A percentile compares a stretch with the other conserved stretches of the same genome.
phyloP scores from a whole-genome alignment of 2,329 filamentous ascomycete genomes.

The Beauveria sp. region DNA sequence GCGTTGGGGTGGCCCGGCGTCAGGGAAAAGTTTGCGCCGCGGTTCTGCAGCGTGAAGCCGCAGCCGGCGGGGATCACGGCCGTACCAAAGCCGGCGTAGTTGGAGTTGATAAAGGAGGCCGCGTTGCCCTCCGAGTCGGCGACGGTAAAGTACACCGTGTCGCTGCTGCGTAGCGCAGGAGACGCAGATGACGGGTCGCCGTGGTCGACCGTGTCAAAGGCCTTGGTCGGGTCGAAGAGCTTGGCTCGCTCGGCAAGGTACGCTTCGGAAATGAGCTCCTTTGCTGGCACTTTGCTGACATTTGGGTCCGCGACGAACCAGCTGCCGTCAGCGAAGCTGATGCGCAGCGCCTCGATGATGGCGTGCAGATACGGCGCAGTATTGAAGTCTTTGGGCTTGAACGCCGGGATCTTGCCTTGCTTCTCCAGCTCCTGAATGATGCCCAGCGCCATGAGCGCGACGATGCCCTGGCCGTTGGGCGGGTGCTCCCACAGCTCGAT shows the following conservation, averaged over 20 bases:
- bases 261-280: slow-evolving; percentile 59
- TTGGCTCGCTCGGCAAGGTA: slow-evolving; percentile 67
- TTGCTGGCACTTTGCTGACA: slow-evolving; percentile 59
- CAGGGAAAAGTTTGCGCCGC: slow-evolving; percentile 79
- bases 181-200: slow-evolving; percentile 49
- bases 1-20: slow-evolving; percentile 66
- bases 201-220: slow-evolving; percentile 55
- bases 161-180: slow-evolving; percentile 75
- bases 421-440: slow-evolving; percentile 83
- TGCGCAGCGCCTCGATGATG: slow-evolving; percentile 77
- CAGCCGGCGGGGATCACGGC: slow-evolving; percentile 76
- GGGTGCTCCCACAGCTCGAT: slow-evolving; percentile 94
- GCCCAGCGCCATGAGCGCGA: slow-evolving; percentile 88
- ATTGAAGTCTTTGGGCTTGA: slow-evolving; percentile 69
- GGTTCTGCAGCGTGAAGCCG: slow-evolving; percentile 92
- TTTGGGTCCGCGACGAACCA: slow-evolving; percentile 90
- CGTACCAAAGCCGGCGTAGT: slow-evolving; percentile 84
- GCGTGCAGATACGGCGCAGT: slow-evolving; percentile 73
- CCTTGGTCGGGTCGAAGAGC: slow-evolving; percentile 49
- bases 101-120: slow-evolving; percentile 94
- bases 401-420: slow-evolving; percentile 64
- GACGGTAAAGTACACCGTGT: slow-evolving; percentile 90
- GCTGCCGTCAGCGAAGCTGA: slow-evolving; percentile 80
- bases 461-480: slow-evolving; percentile 91
- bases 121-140: slow-evolving; percentile 80